phyloP scores from a whole-genome alignment of 345 rosid species.

The Physaria fendleri region DNA sequence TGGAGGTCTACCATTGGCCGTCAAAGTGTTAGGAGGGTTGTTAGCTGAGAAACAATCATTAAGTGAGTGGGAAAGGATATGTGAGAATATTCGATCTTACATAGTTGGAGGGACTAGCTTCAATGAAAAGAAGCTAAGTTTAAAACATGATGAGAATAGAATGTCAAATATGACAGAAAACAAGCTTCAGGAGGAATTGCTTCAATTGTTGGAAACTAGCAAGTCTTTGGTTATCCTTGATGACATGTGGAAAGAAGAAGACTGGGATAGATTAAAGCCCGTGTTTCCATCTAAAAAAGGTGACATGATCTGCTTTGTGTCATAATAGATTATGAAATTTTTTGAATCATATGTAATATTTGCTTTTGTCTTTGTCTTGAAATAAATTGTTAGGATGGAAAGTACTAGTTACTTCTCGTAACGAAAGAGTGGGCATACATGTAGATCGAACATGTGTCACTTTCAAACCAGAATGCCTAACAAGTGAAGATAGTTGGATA shows the following conservation, averaged over 20 bases:
- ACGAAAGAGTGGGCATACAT: neutral
- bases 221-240: slow-evolving; percentile 38
- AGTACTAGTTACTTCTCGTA: slow-evolving; percentile 41
- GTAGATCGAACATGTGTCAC: neutral
- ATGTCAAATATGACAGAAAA: no score
- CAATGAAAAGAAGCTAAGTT: no score
- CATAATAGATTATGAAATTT: no score
- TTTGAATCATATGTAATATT: neutral
- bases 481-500: slow-evolving; percentile 32
- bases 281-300: slow-evolving; percentile 22
- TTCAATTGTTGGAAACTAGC: no score
- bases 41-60: neutral
- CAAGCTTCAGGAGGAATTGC: no score
- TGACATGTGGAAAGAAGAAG: slow-evolving; percentile 31
- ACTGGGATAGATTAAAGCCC: slow-evolving; percentile 24
- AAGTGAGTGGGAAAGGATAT: neutral
- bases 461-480: slow-evolving; percentile 7
- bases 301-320: neutral
- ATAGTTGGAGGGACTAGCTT: no score
- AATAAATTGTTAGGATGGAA: slow-evolving; percentile 21
- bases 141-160: no score
- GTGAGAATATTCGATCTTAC: neutral
- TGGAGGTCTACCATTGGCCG: slow-evolving; percentile 2
- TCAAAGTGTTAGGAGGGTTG: neutral
- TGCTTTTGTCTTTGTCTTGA: neutral